Conservation (phyloP, 495 filamentous ascomycete species). For the Penicillium herquei region DNA sequence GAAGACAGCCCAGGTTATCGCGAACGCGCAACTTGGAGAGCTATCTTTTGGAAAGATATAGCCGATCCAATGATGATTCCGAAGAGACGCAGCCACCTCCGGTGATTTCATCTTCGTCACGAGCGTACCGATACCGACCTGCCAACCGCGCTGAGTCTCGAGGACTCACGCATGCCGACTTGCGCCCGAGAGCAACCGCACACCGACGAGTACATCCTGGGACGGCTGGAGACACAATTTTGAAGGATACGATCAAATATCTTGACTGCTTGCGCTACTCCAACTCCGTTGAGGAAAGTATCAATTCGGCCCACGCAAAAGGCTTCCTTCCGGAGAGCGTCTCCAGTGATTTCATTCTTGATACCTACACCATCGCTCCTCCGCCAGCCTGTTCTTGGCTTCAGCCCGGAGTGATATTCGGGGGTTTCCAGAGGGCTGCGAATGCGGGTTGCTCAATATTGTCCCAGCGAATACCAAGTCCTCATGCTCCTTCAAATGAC, state of each 20-base stretch:
- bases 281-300: conserved; percentile 54
- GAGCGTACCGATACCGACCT: conserved; percentile 40
- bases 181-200: conserved; percentile 45
- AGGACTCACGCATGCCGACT: conserved; percentile 40
- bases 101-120: conserved; percentile 18
- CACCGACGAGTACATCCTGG: conserved; percentile 48
- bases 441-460: conserved; percentile 29
- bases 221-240: conserved; percentile 36
- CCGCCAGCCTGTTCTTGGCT: conserved; percentile 65
- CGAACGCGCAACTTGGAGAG: conserved; percentile 45
- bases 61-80: conserved; percentile 31
- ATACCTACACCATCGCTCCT: conserved; percentile 52
- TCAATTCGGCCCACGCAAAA: conserved; percentile 49
- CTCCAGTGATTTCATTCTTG: conserved; percentile 60
- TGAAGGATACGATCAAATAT: conserved; percentile 66
- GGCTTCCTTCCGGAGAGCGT: conserved; percentile 47
- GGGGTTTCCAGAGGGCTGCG: conserved; percentile 57
- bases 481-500: conserved; percentile 22
- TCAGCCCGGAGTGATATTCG: conserved; percentile 60
- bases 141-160: conserved; percentile 31
- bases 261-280: conserved; percentile 60
- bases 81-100: conserved; percentile 32
- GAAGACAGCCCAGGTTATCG: conserved; percentile 47
- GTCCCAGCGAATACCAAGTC: conserved; percentile 28
- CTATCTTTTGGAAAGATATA: conserved; percentile 43